Evolutionary conservation across 1,284 basidiomycete species (phyloP), one percentile per base, ranked within the genome.

Genomic region (Heterobasidion irregulare): DNA sequence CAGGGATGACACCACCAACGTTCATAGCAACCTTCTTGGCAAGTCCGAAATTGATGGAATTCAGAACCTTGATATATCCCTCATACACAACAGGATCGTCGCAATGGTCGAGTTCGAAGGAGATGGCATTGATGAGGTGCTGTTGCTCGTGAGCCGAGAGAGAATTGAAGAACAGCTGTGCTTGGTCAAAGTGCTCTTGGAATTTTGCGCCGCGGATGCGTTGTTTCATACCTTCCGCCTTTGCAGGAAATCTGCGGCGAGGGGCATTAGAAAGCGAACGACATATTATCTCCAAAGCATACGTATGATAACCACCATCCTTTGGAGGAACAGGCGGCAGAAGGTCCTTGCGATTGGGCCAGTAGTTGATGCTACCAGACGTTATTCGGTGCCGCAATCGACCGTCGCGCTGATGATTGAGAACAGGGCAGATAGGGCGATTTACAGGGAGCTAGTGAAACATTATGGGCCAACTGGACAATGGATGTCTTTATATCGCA

Each of bases 121-220:
- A 80, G 57, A 89, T 75, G 1, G 88, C 89, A 5, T 68, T 64
- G 51, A 80, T 70, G 44, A 91, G 72, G 66, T 93, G 89, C 7
- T 70, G 59, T 69, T 85, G 82, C 72, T 94, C 91, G 54, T 80
- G 65, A 0, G 73, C 63, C 1, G 77, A 65, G 55, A 93, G 75
- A 13, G 89, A 92, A 72, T 94, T 93, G 71, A 81, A 85, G 73
- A 89, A 91, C 16, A 92, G 75, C 61, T 91, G 81, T 0, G 89
- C 78, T 65, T 88, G 84, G 54, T 75, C 78, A 62, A 68, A 84
- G 59, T 88, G 83, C 64, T 89, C 86, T 62, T 82, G 73, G 72
- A 92, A 92, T 65, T 93, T 92, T 15, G 74, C 69, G 2, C 81
- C 80, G 6, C 86, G 82, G 3, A 78, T 68, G n/a, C 89, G 81